Conservation (phyloP, 768 basidiomycete species). For the Rhodotorula paludigena region DNA sequence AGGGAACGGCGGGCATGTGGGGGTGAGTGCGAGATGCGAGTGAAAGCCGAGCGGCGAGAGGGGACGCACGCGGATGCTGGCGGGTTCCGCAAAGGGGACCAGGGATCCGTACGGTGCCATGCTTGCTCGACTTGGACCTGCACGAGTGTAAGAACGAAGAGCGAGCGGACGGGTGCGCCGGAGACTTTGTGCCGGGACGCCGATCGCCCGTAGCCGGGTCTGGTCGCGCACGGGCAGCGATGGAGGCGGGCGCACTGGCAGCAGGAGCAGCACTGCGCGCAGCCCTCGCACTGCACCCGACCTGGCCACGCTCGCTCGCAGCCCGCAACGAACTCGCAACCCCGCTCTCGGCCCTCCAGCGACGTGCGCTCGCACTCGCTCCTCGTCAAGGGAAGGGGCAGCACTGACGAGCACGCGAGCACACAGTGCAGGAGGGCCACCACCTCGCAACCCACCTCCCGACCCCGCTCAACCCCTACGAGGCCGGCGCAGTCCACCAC, state of each 20-base stretch:
- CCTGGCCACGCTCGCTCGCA: conserved; percentile 56
- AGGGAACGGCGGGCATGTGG: background rate
- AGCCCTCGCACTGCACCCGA: conserved; percentile 53
- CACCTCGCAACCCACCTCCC: conserved; percentile 57
- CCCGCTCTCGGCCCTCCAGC: conserved; percentile 62
- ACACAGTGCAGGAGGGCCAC: conserved; percentile 78
- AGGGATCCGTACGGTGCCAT: conserved; percentile 24
- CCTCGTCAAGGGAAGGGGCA: too few species aligned
- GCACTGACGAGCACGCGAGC: too few species aligned
- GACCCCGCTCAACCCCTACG: conserved; percentile 19
- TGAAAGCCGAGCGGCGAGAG: background rate
- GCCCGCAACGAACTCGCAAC: conserved; percentile 74
- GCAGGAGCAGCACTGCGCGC: conserved; percentile 42
- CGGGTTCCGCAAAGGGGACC: conserved; percentile 38
- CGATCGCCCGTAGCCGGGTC: too few species aligned
- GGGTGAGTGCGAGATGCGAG: background rate
- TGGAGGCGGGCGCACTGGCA: background rate
- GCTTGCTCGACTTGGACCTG: too few species aligned
- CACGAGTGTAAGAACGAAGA: too few species aligned
- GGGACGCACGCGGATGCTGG: conserved; percentile 16
- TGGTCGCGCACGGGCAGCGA: background rate
- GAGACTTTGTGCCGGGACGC: background rate
- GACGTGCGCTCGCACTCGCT: too few species aligned
- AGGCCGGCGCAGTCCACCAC: conserved; percentile 43
- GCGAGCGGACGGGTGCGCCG: background rate